Conservation (phyloP, 208 protist species). For the Angomonas deanei region DNA sequence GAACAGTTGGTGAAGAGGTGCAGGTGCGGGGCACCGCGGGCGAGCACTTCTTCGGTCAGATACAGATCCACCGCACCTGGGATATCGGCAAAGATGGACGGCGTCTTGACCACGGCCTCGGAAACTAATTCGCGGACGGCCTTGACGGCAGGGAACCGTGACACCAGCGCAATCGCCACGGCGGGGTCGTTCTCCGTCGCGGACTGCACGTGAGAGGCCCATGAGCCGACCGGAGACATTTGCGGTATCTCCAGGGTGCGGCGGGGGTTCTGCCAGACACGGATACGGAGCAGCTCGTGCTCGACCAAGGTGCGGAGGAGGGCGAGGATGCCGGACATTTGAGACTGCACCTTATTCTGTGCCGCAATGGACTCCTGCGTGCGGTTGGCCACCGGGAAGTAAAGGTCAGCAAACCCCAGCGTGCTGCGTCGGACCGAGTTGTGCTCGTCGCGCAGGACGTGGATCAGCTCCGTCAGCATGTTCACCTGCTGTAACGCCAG, state of each 20-base stretch:
- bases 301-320: conserved; percentile 55
- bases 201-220: conserved; percentile 32
- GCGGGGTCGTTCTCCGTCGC: conserved; percentile 57
- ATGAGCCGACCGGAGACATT: conserved; percentile 16
- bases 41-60: conserved; percentile 57
- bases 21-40: conserved; percentile 46
- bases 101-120: conserved; percentile 29
- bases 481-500: conserved; percentile 39
- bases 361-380: conserved; percentile 10
- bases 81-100: conserved; percentile 46
- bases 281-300: conserved; percentile 64
- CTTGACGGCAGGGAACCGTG: conserved; percentile 45
- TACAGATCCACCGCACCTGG: conserved; percentile 67
- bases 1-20: conserved; percentile 59
- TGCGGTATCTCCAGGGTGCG: conserved; percentile 29
- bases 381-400: background rate
- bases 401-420: conserved; percentile 66
- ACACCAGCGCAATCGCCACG: conserved; percentile 59
- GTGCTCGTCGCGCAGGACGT: conserved; percentile 45
- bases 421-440: conserved; percentile 18
- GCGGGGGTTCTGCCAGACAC: conserved; percentile 66
- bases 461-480: conserved; percentile 46
- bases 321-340: conserved; percentile 35
- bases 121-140: conserved; percentile 31
- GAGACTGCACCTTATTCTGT: conserved; percentile 32